These are phyloP conservation scores for Rhizophora mangle DNA, from an alignment of 345 rosid genomes.

Conservation along the genomic window DNA sequence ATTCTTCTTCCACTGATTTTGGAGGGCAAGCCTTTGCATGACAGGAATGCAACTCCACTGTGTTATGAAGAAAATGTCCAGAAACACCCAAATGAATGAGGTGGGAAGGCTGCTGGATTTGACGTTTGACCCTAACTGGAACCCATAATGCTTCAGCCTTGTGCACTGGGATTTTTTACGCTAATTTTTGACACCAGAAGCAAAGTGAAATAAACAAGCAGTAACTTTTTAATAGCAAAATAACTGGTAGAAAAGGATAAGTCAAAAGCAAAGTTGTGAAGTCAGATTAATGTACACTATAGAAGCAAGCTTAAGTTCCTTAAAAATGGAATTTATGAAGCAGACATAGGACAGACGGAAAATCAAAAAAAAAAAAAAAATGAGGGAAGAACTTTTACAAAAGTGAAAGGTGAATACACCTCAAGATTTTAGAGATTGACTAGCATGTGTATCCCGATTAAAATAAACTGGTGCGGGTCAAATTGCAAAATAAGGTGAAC, in stretches of 20 bases:
- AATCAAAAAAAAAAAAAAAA: too few relatives aligned
- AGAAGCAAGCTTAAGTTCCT: too few relatives aligned
- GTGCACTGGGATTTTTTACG: too few relatives aligned
- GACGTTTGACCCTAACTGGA: too few relatives aligned
- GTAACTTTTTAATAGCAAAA: not conserved
- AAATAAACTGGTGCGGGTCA: not conserved
- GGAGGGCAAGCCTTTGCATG: too few relatives aligned
- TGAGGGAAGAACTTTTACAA: not conserved
- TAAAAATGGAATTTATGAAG: not conserved
- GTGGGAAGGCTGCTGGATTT: too few relatives aligned
- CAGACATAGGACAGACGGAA: not conserved
- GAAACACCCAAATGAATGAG: too few relatives aligned
- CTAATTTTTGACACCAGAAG: too few relatives aligned
- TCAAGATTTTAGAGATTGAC: not conserved
- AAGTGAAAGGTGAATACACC: not conserved
- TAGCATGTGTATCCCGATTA: not conserved
- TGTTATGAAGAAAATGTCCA: too few relatives aligned
- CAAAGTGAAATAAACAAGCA: not conserved
- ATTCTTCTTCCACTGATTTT: too few relatives aligned
- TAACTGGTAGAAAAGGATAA: not conserved
- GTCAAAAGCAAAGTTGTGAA: not conserved
- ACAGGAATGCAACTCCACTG: too few relatives aligned
- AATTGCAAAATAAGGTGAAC: not conserved
- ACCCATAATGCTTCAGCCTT: too few relatives aligned
- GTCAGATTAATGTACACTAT: not conserved